Evolutionary conservation across 176 grass and related monocot species (phyloP).

Genomic region (Oryza longistaminata): DNA sequence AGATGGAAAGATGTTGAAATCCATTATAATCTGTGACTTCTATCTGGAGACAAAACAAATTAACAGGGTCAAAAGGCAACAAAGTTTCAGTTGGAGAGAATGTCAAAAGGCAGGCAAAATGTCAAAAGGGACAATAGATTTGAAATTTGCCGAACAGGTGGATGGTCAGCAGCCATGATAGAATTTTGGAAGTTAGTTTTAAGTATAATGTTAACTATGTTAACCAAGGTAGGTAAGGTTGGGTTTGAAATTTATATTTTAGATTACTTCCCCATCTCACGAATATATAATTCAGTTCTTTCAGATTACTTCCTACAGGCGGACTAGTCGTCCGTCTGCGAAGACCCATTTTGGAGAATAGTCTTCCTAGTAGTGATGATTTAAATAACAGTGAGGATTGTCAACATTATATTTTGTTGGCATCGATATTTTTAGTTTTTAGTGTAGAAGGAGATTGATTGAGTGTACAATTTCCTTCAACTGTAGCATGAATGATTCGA

Average conservation of each 20-base stretch:
- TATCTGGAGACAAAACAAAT: background rate
- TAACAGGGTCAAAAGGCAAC: background rate
- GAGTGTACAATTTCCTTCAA: no score
- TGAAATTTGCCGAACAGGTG: conserved; percentile 33
- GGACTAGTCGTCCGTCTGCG: no score
- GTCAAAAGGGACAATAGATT: conserved; percentile 23
- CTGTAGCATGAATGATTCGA: no score
- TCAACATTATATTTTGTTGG: no score
- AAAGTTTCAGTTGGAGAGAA: background rate
- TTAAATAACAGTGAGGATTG: background rate
- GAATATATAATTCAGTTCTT: background rate
- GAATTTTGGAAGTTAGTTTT: conserved; percentile 10
- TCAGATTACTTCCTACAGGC: no score
- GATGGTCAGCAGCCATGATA: conserved; percentile 31
- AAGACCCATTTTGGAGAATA: no score
- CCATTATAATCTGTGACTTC: background rate
- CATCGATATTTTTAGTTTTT: no score
- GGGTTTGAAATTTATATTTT: background rate
- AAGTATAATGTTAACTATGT: background rate
- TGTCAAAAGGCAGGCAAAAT: conserved; percentile 24
- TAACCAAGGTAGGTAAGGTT: conserved; percentile 39
- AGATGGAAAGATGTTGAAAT: conserved; percentile 10
- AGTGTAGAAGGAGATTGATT: no score
- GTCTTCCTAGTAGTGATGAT: no score
- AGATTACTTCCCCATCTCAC: background rate